phyloP scores from a whole-genome alignment of 768 basidiomycete species.

The Gloeophyllum trabeum region DNA sequence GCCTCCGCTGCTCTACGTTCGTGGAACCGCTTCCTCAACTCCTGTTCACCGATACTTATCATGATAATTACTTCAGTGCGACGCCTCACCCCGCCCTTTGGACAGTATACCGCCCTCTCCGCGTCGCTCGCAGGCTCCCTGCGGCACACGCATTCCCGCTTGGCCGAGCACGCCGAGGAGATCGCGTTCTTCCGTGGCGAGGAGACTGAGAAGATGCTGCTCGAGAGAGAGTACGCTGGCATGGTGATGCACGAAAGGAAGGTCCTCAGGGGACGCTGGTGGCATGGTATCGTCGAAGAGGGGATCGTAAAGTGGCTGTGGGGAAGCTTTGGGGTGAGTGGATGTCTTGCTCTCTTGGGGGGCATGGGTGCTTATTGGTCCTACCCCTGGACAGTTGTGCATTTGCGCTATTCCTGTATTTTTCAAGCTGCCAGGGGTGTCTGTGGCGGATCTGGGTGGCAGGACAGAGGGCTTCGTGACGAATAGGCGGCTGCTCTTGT shows the following conservation, averaged over 20 bases:
- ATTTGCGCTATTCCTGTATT: constrained; percentile 94
- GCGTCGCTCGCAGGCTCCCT: constrained; percentile 83
- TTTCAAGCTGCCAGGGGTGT: constrained; percentile 68
- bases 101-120: constrained; percentile 79
- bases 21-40: constrained; percentile 19
- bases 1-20: constrained; percentile 69
- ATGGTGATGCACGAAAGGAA: constrained; percentile 79
- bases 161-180: constrained; percentile 84
- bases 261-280: constrained; percentile 71
- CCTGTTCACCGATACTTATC: neutral
- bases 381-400: constrained; percentile 37
- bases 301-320: constrained; percentile 95
- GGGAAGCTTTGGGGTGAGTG: constrained; percentile 84
- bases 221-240: constrained; percentile 81
- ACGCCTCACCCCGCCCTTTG: constrained; percentile 84
- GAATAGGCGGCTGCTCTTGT: constrained; percentile 81
- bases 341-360: neutral
- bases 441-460: constrained; percentile 61
- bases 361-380: neutral
- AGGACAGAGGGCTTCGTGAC: constrained; percentile 96
- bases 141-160: constrained; percentile 84
- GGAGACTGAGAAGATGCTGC: constrained; percentile 79
- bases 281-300: constrained; percentile 89
- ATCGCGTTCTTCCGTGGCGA: constrained; percentile 85
- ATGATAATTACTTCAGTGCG: constrained; percentile 42